Evolutionary conservation across 2,329 filamentous ascomycete species (phyloP).

Genomic region (Trichophyton simii): DNA sequence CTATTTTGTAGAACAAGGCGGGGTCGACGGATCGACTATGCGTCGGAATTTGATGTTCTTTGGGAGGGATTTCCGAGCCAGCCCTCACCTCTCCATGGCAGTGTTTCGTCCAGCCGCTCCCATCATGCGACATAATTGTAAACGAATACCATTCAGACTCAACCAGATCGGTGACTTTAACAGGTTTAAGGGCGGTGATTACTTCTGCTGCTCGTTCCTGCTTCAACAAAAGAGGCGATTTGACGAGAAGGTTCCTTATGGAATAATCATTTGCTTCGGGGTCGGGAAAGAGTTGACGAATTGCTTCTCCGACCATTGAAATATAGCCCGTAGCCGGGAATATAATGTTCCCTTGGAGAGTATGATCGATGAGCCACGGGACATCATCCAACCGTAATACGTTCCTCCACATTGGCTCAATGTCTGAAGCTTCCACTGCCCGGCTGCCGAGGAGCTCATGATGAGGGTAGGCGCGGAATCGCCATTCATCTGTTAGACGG

Average conservation of each 20-base stretch:
- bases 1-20: not conserved
- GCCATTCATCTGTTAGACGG: slow-evolving; percentile 15
- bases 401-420: slow-evolving; percentile 30
- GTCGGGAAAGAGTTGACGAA: slow-evolving; percentile 7
- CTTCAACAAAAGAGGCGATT: slow-evolving; percentile 16
- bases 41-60: not conserved
- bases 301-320: slow-evolving; percentile 33
- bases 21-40: not conserved
- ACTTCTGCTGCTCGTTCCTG: slow-evolving; percentile 16
- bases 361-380: slow-evolving; percentile 36
- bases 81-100: slow-evolving; percentile 14
- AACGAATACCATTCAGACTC: not conserved
- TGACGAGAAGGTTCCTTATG: slow-evolving; percentile 14
- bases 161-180: not conserved
- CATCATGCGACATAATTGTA: slow-evolving; percentile 16
- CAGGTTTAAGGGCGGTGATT: slow-evolving; percentile 13
- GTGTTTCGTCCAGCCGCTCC: slow-evolving; percentile 16
- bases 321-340: slow-evolving; percentile 35
- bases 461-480: slow-evolving; percentile 8
- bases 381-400: slow-evolving; percentile 21
- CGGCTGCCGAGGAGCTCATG: slow-evolving; percentile 19
- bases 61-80: not conserved
- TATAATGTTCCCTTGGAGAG: slow-evolving; percentile 26
- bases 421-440: slow-evolving; percentile 17
- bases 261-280: not conserved